Percentiles rank a stretch among this genome's conserved stretches.
These are phyloP conservation scores for Alternaria triticina DNA, from an alignment of 2,329 filamentous ascomycete genomes.

Conservation along the genomic window DNA sequence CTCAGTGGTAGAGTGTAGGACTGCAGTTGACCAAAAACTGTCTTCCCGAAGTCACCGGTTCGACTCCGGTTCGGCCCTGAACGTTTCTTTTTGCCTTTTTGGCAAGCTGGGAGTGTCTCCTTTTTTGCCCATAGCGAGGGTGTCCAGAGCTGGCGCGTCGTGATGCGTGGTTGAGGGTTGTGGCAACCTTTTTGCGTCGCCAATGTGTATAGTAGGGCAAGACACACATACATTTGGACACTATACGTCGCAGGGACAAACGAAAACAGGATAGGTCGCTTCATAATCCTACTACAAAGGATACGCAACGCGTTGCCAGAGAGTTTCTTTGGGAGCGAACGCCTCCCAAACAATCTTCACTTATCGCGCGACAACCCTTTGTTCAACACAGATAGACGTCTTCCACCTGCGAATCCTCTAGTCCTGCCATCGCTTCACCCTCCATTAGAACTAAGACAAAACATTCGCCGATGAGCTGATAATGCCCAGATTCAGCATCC, in stretches of 20 bases:
- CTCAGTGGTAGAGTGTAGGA: constrained; percentile 10
- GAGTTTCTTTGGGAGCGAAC: neutral
- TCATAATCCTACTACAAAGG: neutral
- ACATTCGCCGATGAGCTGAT: neutral
- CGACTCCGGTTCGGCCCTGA: constrained; percentile 5
- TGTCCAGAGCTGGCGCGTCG: neutral
- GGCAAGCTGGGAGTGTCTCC: neutral
- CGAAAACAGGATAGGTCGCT: neutral
- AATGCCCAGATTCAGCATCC: neutral
- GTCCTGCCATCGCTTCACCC: neutral
- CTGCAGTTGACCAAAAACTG: neutral
- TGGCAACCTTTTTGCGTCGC: neutral
- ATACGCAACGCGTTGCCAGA: neutral
- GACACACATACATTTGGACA: neutral
- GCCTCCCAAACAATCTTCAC: neutral
- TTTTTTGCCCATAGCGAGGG: neutral
- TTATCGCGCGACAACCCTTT: neutral
- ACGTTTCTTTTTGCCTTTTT: neutral
- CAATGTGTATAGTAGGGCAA: neutral
- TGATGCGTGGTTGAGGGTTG: neutral
- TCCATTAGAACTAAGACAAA: neutral
- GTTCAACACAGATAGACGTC: neutral
- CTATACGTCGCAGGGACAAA: neutral
- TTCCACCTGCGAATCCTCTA: neutral
- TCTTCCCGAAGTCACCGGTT: constrained; percentile 7